Base-by-base conservation (phyloP, 306 rosid species). In the Dalbergia cultrata region DNA sequence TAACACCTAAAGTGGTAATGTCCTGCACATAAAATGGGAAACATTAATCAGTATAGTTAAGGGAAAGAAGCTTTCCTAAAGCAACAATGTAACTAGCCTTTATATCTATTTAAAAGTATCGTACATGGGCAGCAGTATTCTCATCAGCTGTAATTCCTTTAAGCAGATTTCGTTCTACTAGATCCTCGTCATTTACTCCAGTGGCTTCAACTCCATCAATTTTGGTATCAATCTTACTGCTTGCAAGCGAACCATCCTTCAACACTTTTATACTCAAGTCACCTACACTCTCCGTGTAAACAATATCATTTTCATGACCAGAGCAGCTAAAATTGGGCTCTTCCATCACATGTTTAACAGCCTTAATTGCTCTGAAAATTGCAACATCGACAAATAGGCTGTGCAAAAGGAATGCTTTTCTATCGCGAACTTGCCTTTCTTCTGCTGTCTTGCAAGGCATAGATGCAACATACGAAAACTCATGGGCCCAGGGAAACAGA, bases 141-240 rank as follows among this genome's bases (percentile, higher is more conserved):
- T 95, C 99, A 80, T 95, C 99, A 63, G 99, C 99, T 21, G 97
- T 95, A 78, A 95, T 95, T 81, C 99, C 99, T 86, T 95, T 93
- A 74, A 95, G 80, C 57, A 95, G 89, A 86, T 95, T 95, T 54
- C 97, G 86, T 67, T 95, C 89, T n/a, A 87, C 84, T 64, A 93
- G 80, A 81, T 88, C 87, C 83, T 86, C 86, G 77, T 74, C 83
- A 77, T 70, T 87, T 86, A 87, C 84, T 78, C 93, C 91, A 57
- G 91, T 82, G 34, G 97, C 97, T 84, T 83, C 92, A 78, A 87
- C 84, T 79, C 99, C 97, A 63, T 95, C 99, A 70, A 95, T 93
- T 84, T 95, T 95, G 43, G 99, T 91, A 79, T 93, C 99, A 54
- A 90, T 84, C 88, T 93, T 95, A 86, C 80, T 74, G 91, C 89